Evolutionary conservation across 176 grass and related monocot genomes (phyloP).

Genomic region (Eragrostis nindensis): DNA sequence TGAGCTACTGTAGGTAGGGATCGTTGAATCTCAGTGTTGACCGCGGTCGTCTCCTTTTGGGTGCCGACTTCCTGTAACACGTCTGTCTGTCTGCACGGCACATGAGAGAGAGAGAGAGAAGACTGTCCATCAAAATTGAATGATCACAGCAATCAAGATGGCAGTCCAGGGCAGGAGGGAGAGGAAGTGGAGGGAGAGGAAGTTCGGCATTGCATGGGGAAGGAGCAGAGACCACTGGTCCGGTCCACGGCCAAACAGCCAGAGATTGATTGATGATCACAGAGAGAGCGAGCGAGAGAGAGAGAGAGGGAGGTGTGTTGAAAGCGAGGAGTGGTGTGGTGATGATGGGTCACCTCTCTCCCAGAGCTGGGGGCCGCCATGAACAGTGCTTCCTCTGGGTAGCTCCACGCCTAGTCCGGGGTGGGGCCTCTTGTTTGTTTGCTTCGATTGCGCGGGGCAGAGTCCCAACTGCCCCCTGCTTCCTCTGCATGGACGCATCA

Average conservation of each 20-base stretch:
- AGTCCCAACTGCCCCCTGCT: background rate
- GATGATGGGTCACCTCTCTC: background rate
- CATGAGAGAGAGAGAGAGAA: background rate
- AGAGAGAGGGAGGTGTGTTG: background rate
- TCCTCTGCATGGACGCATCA: background rate
- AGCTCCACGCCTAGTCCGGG: background rate
- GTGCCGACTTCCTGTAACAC: background rate
- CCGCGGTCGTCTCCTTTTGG: conserved; percentile 10
- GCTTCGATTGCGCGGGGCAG: no score
- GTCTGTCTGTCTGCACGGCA: background rate
- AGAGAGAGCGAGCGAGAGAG: background rate
- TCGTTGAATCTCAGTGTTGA: conserved; percentile 20
- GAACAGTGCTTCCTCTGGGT: background rate
- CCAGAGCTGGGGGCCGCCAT: background rate
- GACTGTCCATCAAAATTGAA: background rate
- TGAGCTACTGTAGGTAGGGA: background rate
- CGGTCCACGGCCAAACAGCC: background rate
- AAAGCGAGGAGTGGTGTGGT: background rate
- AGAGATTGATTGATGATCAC: no score
- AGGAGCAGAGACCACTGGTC: conserved; percentile 15
- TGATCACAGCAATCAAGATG: conserved; percentile 30
- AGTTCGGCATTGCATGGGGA: conserved; percentile 33
- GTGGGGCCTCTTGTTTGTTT: background rate
- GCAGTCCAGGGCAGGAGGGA: no score
- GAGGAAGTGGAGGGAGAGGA: no score